Evolutionary conservation across 305 asterid genomes (phyloP), one percentile per base, ranked within the genome.

Genomic region (Fraxinus paxiana): DNA sequence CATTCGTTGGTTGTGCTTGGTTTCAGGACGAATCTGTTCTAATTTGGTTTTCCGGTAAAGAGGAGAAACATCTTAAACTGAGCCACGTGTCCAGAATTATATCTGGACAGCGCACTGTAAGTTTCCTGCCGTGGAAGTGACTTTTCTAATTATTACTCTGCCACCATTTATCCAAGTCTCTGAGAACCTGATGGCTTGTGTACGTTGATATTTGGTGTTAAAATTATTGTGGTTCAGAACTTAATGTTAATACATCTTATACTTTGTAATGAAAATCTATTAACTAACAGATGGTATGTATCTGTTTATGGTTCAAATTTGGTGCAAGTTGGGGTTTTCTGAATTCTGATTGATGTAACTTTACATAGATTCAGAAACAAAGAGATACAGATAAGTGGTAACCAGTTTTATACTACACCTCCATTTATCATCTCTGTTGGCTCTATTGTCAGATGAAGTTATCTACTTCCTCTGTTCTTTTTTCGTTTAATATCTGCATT

Each of bases 1-100:
- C 8, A 17, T n/a, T 48, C 6, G 30, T 6, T 75, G 6, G 12
- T 51, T 75, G 74, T 74, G 22, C 67, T 75, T 78, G 79, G 79
- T 84, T 83, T 82, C 92, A 89, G 92, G 92, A 89, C 67, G 92
- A 89, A 78, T 86, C 92, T 82, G 87, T 87, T 86, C 85, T 89
- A 85, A 86, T 89, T 76, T 89, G 92, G 92, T 88, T 85, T 73
- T 89, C 92, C 2, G 91, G 90, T 75, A 89, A 89, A 85, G 91
- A 89, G 85, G 91, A 89, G 90, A 89, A 89, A 80, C 91, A 83
- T 81, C 91, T 89, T 72, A 89, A 88, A 84, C 86, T 89, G 70
- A 85, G 87, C 84, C 89, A 89, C 22, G 91, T 89, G 46, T 89
- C 92, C 80, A 88, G 92, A 86, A 89, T 89, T 78, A 85, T 88